A percentile compares a stretch with the other conserved stretches of the same genome.
phyloP scores from a whole-genome alignment of 164 flowering plant species.

The Vitis rotundifolia region DNA sequence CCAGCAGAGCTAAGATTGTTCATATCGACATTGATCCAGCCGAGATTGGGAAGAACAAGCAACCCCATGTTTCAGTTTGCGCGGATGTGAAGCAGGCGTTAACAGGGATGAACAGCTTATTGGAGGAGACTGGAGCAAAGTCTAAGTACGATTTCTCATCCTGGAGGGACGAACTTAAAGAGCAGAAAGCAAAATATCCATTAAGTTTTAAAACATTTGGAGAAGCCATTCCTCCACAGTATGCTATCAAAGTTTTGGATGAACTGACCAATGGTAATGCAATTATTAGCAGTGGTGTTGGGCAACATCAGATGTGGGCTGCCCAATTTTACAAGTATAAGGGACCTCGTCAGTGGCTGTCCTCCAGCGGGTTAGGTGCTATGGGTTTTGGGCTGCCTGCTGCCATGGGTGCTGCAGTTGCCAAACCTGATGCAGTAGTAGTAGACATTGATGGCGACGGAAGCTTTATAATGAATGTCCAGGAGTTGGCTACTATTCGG shows the following conservation, averaged over 20 bases:
- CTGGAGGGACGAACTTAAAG: slow-evolving; percentile 61
- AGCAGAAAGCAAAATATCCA: slow-evolving; percentile 52
- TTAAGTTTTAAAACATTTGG: slow-evolving; percentile 57
- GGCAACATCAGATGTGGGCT: slow-evolving; percentile 83
- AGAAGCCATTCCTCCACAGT: slow-evolving; percentile 68
- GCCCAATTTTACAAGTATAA: slow-evolving; percentile 60
- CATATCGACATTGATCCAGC: slow-evolving; percentile 75
- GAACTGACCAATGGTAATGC: slow-evolving; percentile 56
- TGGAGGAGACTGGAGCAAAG: slow-evolving; percentile 26
- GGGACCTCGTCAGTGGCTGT: slow-evolving; percentile 62
- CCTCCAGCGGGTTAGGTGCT: slow-evolving; percentile 65
- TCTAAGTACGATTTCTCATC: slow-evolving; percentile 32
- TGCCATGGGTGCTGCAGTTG: slow-evolving; percentile 72
- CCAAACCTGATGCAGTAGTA: slow-evolving; percentile 45
- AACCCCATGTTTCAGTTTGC: slow-evolving; percentile 66
- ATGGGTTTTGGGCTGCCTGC: slow-evolving; percentile 79
- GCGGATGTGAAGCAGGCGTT: slow-evolving; percentile 57
- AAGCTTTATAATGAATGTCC: slow-evolving; percentile 67
- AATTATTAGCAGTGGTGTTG: slow-evolving; percentile 61
- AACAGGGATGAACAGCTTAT: slow-evolving; percentile 41
- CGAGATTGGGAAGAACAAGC: slow-evolving; percentile 79
- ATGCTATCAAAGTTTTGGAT: slow-evolving; percentile 55
- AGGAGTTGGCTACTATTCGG: slow-evolving; percentile 55
- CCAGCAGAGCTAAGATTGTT: slow-evolving; percentile 71
- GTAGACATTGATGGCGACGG: slow-evolving; percentile 65